Evolutionary conservation across 129 eudicot species (phyloP).

Genomic region (Ambrosia artemisiifolia): DNA sequence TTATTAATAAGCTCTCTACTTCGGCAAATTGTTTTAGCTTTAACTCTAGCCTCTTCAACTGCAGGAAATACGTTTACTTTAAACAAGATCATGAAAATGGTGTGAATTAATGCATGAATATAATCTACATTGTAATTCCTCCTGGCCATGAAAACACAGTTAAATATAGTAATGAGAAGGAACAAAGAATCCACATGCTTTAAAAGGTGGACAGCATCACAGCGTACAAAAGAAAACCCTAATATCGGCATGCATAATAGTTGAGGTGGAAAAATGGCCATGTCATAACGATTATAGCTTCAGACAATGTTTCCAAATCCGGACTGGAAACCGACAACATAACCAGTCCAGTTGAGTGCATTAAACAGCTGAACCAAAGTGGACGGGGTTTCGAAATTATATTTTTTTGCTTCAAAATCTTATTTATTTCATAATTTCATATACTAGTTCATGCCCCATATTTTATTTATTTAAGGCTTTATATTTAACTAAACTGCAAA

Average conservation of each 20-base stretch:
- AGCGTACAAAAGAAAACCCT: not conserved
- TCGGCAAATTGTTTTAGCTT: conserved; percentile 95
- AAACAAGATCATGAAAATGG: not conserved
- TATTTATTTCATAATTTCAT: no score
- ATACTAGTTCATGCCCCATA: no score
- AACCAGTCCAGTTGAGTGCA: no score
- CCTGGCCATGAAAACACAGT: no score
- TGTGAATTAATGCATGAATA: conserved; percentile 1
- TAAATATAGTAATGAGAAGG: not conserved
- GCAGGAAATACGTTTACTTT: conserved; percentile 11
- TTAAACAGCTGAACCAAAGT: no score
- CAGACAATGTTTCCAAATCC: no score
- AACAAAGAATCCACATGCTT: not conserved
- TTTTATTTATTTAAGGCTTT: no score
- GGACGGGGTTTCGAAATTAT: no score
- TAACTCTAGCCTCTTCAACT: conserved; percentile 88
- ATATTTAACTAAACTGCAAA: no score
- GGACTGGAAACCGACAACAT: no score
- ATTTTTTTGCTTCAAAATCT: no score
- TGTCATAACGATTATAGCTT: not conserved
- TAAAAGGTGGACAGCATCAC: not conserved
- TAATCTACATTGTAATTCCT: not conserved
- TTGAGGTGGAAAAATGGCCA: not conserved
- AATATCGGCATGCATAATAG: not conserved
- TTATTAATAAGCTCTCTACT: conserved; percentile 85